Evolutionary conservation across 1,284 basidiomycete genomes (phyloP).

Genomic region (Rhizoctonia solani): DNA sequence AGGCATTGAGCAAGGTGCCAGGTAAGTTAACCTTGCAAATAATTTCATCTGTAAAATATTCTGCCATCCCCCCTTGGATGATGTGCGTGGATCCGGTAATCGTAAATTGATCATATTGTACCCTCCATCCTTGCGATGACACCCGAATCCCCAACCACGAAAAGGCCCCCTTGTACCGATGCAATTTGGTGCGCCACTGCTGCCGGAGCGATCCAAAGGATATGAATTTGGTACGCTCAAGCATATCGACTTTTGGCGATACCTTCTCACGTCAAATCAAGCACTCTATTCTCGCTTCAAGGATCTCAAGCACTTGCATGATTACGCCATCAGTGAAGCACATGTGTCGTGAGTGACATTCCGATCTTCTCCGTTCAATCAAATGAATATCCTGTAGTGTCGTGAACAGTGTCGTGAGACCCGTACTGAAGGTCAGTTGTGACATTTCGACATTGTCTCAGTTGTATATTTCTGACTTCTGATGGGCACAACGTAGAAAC

Average conservation of each 20-base stretch:
- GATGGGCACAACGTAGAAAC: no score
- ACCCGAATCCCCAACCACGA: background rate
- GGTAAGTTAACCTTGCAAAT: background rate
- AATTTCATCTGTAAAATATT: no score
- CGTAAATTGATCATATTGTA: no score
- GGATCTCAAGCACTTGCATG: constrained; percentile 5
- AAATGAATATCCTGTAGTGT: background rate
- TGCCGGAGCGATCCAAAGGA: constrained; percentile 21
- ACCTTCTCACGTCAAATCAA: background rate
- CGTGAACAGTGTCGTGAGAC: constrained; percentile 13
- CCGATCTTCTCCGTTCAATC: background rate
- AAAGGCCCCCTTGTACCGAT: constrained; percentile 15
- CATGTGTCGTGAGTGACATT: background rate
- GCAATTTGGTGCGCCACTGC: constrained; percentile 16
- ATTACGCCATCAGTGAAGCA: constrained; percentile 15
- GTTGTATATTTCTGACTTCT: background rate
- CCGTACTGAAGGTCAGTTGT: background rate
- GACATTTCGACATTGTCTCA: background rate
- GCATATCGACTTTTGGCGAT: background rate
- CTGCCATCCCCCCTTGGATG: no score
- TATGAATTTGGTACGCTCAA: constrained; percentile 16
- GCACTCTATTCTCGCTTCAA: constrained; percentile 21
- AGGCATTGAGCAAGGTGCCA: constrained; percentile 13
- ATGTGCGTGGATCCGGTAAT: no score
- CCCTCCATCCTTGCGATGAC: background rate